Conservation (phyloP, 495 filamentous ascomycete species). For the Darksidea phi region DNA sequence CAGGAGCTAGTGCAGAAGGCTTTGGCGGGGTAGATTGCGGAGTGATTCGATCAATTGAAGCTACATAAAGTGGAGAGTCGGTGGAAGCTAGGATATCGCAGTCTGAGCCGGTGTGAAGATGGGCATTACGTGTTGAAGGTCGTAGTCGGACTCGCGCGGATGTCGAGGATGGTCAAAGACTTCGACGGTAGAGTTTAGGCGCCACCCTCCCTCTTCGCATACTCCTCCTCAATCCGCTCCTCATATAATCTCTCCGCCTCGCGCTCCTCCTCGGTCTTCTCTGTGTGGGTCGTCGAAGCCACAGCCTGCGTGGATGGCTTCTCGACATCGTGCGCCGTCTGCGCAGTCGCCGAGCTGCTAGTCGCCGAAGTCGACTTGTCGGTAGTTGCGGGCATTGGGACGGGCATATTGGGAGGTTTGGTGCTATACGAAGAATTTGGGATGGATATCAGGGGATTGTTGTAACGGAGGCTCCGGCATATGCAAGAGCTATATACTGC, state of each 20-base stretch:
- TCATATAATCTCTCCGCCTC: constrained; percentile 38
- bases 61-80: not conserved
- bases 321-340: constrained; percentile 12
- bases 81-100: not conserved
- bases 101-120: not conserved
- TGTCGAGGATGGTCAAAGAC: not conserved
- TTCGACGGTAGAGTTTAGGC: constrained; percentile 17
- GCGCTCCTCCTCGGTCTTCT: constrained; percentile 34
- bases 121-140: not conserved
- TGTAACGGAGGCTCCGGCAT: not conserved
- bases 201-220: constrained; percentile 40
- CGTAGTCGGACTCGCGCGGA: not conserved
- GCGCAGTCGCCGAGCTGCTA: constrained; percentile 10
- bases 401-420: constrained; percentile 14
- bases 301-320: constrained; percentile 15
- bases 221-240: constrained; percentile 40
- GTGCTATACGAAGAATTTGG: not conserved
- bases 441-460: not conserved
- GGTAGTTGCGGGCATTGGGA: constrained; percentile 17
- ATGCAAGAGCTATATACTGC: not conserved
- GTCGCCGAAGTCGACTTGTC: constrained; percentile 3
- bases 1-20: constrained; percentile 63
- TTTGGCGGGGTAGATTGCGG: constrained; percentile 48
- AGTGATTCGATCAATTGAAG: constrained; percentile 24
- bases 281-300: not conserved